phyloP scores from a whole-genome alignment of 805 yeast species.

The Ogataea nitratoaversa region DNA sequence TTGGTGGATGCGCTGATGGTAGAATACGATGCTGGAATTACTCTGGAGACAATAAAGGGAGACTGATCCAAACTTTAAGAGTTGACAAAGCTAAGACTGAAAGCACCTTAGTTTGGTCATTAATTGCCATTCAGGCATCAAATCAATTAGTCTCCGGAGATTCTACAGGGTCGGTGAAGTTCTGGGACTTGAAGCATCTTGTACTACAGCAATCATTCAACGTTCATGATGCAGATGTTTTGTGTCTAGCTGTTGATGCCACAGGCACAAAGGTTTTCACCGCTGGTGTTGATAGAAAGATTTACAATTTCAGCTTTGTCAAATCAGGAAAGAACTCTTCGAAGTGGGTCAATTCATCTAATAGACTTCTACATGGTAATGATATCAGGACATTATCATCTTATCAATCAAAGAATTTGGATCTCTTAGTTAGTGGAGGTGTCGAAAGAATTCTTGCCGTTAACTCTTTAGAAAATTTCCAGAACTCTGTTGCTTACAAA shows the following conservation, averaged over 20 bases:
- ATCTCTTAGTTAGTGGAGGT: conserved; percentile 77
- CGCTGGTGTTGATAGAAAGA: conserved; percentile 92
- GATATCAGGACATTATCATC: conserved; percentile 77
- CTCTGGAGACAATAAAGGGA: conserved; percentile 43
- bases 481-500: conserved; percentile 67
- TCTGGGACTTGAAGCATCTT: conserved; percentile 82
- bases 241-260: conserved; percentile 61
- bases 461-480: conserved; percentile 63
- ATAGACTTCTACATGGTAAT: conserved; percentile 77
- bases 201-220: conserved; percentile 77
- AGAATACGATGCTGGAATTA: conserved; percentile 78
- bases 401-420: conserved; percentile 63
- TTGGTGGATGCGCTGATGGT: conserved; percentile 97
- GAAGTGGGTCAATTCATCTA: conserved; percentile 75
- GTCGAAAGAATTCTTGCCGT: conserved; percentile 68
- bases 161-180: conserved; percentile 88
- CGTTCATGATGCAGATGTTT: conserved; percentile 87
- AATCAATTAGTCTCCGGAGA: conserved; percentile 91
- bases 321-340: conserved; percentile 30
- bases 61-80: conserved; percentile 79
- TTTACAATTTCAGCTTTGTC: conserved; percentile 62
- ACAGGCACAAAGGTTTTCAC: conserved; percentile 66
- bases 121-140: conserved; percentile 55
- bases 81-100: conserved; percentile 87
- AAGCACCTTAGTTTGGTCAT: conserved; percentile 89